These are phyloP conservation scores for Ophiostoma quercus DNA, from an alignment of 2,329 filamentous ascomycete species.

Conservation along the genomic window DNA sequence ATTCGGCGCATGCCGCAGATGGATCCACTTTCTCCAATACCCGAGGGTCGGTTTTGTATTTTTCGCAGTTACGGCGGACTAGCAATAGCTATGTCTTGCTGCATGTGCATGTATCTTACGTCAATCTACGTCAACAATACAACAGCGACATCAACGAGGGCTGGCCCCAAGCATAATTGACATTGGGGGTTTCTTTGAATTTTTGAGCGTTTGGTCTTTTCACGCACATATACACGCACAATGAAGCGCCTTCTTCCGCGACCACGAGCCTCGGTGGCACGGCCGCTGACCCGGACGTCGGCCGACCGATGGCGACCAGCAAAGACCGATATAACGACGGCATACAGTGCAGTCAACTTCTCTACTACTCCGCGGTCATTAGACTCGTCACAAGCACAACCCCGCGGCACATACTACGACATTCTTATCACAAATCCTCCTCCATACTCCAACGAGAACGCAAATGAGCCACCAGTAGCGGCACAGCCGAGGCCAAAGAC, in stretches of 20 bases:
- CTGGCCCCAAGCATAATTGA: background rate
- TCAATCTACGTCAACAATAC: background rate
- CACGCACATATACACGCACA: background rate
- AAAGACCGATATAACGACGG: background rate
- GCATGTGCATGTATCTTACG: background rate
- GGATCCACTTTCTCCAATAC: slow-evolving; percentile 6
- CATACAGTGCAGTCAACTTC: background rate
- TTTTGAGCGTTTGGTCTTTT: background rate
- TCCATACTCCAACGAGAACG: slow-evolving; percentile 40
- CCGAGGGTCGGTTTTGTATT: slow-evolving; percentile 6
- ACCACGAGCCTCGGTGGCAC: slow-evolving; percentile 32
- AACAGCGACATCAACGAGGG: background rate
- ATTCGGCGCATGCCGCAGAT: background rate
- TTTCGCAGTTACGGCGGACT: slow-evolving; percentile 2
- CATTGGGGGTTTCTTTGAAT: background rate
- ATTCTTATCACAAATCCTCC: slow-evolving; percentile 47
- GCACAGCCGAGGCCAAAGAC: slow-evolving; percentile 30
- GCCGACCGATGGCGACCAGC: background rate
- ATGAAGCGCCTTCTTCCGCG: slow-evolving; percentile 31
- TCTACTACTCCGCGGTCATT: background rate
- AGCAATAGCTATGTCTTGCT: background rate
- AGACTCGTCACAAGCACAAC: slow-evolving; percentile 39
- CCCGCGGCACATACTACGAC: slow-evolving; percentile 56
- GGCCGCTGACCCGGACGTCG: background rate
- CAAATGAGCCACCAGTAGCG: slow-evolving; percentile 42